Base-by-base conservation (phyloP, 345 rosid species). In the Pelargonium nanum region DNA sequence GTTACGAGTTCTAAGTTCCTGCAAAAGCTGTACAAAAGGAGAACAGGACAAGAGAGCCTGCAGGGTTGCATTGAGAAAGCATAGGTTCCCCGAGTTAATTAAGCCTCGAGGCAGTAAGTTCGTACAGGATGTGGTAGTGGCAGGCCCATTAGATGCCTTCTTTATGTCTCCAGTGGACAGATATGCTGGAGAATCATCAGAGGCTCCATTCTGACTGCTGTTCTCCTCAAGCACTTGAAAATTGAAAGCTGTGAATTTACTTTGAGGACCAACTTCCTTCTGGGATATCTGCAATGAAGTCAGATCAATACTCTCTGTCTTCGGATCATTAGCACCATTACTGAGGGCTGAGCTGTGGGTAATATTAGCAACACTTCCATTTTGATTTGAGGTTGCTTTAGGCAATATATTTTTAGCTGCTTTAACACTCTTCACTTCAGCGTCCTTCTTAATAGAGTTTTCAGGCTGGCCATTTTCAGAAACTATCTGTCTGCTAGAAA, bases 11-110 rank as follows among this genome's bases (percentile, higher is more conserved):
- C 75, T 82, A 64, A 89, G 83, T 55, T 77, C 79, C 68, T 77
- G 83, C 76, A 93, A 77, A 50, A 93, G 95, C 75, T 62, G 89
- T 62, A 87, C 85, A 66, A 93, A 93, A 61, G 90, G 96, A 56
- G 90, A 75, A 73, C 99, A 89, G 16, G 96, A 84, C 34, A 89
- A 70, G 19, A 89, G 80, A 59, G 99, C 97, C 71, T 93, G 99
- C 60, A 93, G 68, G 53, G 99, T 85, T 8, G 99, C 82, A 71
- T 83, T 93, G 56, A 89, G 96, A 75, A 93, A 93, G 70, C 99
- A 93, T 67, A 84, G 60, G 72, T 93, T 93, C 50, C 99, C 96
- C 0, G 81, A 77, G 70, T 93, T 93, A 57, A 87, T 82, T 59
- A 93, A 80, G 61, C 99, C 99, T 61, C 88, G 87, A 1, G 96